Percentiles rank a stretch among this genome's conserved stretches.
Evolutionary conservation across 2,329 filamentous ascomycete species (phyloP).

Genomic region (Arachnopeziza araneosa): DNA sequence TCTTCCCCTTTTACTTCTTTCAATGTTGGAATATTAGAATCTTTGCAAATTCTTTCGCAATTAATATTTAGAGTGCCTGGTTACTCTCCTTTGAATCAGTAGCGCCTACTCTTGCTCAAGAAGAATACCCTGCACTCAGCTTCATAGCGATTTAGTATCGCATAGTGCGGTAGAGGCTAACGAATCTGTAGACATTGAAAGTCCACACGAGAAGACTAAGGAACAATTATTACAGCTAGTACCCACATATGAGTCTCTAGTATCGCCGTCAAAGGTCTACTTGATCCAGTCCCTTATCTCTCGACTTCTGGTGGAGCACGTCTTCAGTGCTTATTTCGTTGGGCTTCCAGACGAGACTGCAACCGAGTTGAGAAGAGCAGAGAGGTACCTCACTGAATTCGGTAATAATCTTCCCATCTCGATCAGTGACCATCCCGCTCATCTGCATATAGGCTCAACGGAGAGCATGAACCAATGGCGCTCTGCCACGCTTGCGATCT

Average conservation of each 20-base stretch:
- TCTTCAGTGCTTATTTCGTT: constrained; percentile 60
- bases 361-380: constrained; percentile 37
- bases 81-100: not conserved
- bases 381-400: constrained; percentile 21
- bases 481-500: constrained; percentile 54
- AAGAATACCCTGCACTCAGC: not conserved
- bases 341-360: constrained; percentile 53
- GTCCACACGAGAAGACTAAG: constrained; percentile 34
- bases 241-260: constrained; percentile 52
- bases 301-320: constrained; percentile 50
- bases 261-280: constrained; percentile 50
- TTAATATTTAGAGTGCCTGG: not conserved
- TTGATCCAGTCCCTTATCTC: constrained; percentile 59
- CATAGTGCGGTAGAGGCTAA: not conserved
- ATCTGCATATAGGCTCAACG: constrained; percentile 33
- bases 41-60: not conserved
- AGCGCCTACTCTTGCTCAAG: not conserved
- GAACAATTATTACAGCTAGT: constrained; percentile 44
- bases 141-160: not conserved
- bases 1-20: not conserved
- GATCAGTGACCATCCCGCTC: not conserved
- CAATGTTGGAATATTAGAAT: not conserved
- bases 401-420: constrained; percentile 12
- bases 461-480: constrained; percentile 62
- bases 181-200: not conserved